Conservation (phyloP, 108 stramenopile species). For the Discostella pseudostelligera region DNA sequence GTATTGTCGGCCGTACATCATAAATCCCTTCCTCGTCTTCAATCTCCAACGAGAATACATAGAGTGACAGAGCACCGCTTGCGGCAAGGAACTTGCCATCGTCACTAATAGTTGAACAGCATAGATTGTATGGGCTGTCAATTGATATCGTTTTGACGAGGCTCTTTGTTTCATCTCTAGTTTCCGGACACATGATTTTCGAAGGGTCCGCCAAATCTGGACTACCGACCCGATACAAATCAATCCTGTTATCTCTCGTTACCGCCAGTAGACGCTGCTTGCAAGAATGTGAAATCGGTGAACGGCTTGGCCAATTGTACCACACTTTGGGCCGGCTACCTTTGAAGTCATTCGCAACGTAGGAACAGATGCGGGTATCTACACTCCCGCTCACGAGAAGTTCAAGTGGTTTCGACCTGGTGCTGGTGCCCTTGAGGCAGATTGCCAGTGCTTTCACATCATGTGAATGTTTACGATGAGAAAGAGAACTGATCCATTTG, state of each 20-base stretch:
- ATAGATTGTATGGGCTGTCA: slow-evolving; percentile 54
- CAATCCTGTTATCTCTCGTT: slow-evolving; percentile 53
- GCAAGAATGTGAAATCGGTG: slow-evolving; percentile 54
- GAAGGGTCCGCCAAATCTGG: slow-evolving; percentile 2
- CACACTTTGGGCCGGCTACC: slow-evolving; percentile 61
- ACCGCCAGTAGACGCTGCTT: slow-evolving; percentile 55
- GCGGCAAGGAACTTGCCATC: slow-evolving; percentile 60
- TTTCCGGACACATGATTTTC: slow-evolving; percentile 27
- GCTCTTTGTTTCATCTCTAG: slow-evolving; percentile 48
- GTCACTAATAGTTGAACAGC: slow-evolving; percentile 50
- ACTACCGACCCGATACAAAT: slow-evolving; percentile 56
- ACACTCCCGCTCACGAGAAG: slow-evolving; percentile 84
- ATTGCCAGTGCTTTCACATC: slow-evolving; percentile 87
- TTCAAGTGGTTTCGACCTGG: slow-evolving; percentile 36
- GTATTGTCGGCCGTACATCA: slow-evolving; percentile 41
- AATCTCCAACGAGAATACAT: slow-evolving; percentile 48
- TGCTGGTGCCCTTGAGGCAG: slow-evolving; percentile 29
- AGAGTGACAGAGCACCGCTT: slow-evolving; percentile 47
- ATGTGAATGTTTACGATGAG: slow-evolving; percentile 92
- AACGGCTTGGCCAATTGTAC: slow-evolving; percentile 74
- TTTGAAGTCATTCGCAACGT: slow-evolving; percentile 65
- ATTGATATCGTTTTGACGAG: slow-evolving; percentile 64
- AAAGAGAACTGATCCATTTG: slow-evolving; percentile 74
- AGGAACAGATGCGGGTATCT: slow-evolving; percentile 89
- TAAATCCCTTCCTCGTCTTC: slow-evolving; percentile 32